Base-by-base conservation (phyloP, 2,329 filamentous ascomycete genomes). In the Bisporella sp. region DNA sequence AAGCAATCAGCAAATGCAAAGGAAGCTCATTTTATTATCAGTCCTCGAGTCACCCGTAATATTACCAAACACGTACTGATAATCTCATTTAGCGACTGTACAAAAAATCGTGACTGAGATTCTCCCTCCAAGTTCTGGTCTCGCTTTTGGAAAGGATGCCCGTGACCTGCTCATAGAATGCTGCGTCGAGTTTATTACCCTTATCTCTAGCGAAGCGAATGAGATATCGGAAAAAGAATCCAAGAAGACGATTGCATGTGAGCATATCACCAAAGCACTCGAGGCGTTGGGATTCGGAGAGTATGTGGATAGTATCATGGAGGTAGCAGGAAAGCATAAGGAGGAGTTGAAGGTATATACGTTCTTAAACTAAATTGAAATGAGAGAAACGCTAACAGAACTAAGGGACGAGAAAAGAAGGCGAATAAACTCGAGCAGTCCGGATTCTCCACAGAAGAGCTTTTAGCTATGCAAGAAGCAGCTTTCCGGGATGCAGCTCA, bases 171-270 rank as follows among this genome's bases (percentile, higher is more conserved):
- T 99, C 47, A 99, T 99, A 63, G 93, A 97, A 73, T 97, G 93
- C 73, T 99, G 93, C 65, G 92, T 99, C 64, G 93, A 99, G 69
- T 99, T 99, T 69, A 96, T 99, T 69, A 97, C 93, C 13, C 81
- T 99, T 63, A 87, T 99, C 61, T 96, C 91, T n/a, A 95, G 89
- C 45, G 92, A 99, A 73, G 93, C 93, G 55, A 99, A 99, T 70
- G 93, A 99, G 63, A 99, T 99, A 57, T 95, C 91, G 9, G 93
- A 99, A 68, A 96, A 96, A 70, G 93, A 99, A 65, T 89, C 91
- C 46, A 99, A 99, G 75, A 99, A 99, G 78, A 99, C 93, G 4
- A 99, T 99, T 61, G 92, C 92, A 9, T 95, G 89, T 68, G 93
- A 99, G 64, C 93, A 99, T 72, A 95, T 99, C 62, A 95, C 92